These are phyloP conservation scores for Rhipidocladum racemiflorum DNA, from an alignment of 176 grass and related monocot genomes.

Conservation along the genomic window DNA sequence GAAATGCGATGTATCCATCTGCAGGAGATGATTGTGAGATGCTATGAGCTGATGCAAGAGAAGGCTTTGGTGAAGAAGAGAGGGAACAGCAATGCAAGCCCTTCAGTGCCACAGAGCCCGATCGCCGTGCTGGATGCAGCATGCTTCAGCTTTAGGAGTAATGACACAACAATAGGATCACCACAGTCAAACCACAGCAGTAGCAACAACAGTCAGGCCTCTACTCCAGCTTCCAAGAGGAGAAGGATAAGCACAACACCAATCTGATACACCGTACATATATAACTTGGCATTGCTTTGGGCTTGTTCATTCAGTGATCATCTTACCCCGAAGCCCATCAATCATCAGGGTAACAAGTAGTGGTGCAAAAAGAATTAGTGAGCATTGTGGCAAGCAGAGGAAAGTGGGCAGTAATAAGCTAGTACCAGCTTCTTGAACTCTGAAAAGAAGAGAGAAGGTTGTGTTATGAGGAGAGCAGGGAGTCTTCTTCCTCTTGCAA, in stretches of 20 bases:
- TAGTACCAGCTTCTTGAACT: constrained; percentile 32
- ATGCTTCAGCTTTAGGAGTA: constrained; percentile 53
- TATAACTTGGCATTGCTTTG: constrained; percentile 1
- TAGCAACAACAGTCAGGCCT: constrained; percentile 27
- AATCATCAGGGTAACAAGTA: constrained; percentile 26
- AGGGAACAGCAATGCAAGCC: constrained; percentile 18
- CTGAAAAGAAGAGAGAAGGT: constrained; percentile 32
- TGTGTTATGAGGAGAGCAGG: constrained; percentile 33
- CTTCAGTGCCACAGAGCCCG: constrained; percentile 63
- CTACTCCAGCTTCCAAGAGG: constrained; percentile 59
- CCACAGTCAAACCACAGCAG: constrained; percentile 51
- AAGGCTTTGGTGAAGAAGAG: constrained; percentile 52
- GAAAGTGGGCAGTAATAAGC: constrained; percentile 38
- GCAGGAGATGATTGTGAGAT: constrained; percentile 63
- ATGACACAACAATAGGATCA: constrained; percentile 50
- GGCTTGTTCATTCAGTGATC: constrained; percentile 12
- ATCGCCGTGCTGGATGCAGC: constrained; percentile 59
- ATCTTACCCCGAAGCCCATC: constrained; percentile 21
- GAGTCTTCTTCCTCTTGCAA: constrained; percentile 30
- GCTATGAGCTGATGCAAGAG: constrained; percentile 60
- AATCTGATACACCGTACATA: constrained; percentile 42
- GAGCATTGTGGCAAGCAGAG: constrained; percentile 15
- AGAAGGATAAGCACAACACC: constrained; percentile 50
- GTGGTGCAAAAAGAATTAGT: constrained; percentile 21
- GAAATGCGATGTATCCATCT: constrained; percentile 15